Conservation (phyloP, 2,329 filamentous ascomycete species). For the Sclerotinia spermophila region DNA sequence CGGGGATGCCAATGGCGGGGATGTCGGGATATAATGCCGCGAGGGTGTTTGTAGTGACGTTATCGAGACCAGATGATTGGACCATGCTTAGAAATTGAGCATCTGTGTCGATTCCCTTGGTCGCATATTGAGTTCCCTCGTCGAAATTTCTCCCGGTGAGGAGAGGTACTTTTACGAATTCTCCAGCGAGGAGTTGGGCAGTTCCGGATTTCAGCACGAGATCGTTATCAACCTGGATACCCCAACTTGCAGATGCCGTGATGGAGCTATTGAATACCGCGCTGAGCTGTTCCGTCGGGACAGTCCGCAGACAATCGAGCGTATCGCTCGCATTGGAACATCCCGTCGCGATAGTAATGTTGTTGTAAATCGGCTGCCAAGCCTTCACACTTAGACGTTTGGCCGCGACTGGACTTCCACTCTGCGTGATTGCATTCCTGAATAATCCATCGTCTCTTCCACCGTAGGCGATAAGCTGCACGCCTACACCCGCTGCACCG, state of each 20-base stretch:
- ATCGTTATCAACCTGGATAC: constrained; percentile 51
- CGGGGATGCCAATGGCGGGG: constrained; percentile 48
- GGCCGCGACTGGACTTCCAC: constrained; percentile 38
- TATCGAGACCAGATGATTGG: neutral
- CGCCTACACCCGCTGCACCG: constrained; percentile 43
- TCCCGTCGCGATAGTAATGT: constrained; percentile 38
- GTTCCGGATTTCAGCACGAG: constrained; percentile 51
- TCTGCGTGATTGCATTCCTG: constrained; percentile 49
- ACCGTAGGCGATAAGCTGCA: constrained; percentile 46
- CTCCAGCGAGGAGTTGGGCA: constrained; percentile 51
- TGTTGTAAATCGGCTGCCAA: constrained; percentile 24
- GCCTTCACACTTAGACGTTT: neutral
- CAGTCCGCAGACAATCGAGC: constrained; percentile 32
- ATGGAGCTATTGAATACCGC: constrained; percentile 40
- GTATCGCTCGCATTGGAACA: constrained; percentile 21
- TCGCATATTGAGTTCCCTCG: constrained; percentile 57
- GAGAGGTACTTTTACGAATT: constrained; percentile 61
- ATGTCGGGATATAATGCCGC: constrained; percentile 45
- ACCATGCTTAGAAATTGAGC: constrained; percentile 42
- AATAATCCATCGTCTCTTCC: constrained; percentile 53
- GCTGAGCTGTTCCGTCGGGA: constrained; percentile 45
- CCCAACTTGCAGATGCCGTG: constrained; percentile 40
- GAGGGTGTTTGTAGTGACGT: constrained; percentile 2
- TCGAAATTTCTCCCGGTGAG: constrained; percentile 63
- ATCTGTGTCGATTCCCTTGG: constrained; percentile 51